Evolutionary conservation across 768 basidiomycete genomes (phyloP).

Genomic region (Trametes cingulata): DNA sequence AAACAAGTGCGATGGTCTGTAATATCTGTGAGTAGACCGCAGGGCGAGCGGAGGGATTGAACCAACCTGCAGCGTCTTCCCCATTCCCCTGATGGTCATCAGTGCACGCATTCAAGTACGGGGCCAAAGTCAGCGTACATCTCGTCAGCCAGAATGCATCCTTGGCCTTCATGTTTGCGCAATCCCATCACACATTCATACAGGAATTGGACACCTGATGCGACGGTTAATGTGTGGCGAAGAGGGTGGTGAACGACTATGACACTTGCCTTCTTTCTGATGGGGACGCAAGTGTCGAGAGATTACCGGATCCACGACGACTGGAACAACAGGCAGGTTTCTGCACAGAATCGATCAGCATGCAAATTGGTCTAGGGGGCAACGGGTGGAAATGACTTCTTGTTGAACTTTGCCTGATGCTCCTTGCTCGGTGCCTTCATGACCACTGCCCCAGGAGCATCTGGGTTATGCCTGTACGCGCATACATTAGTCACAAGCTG

Average conservation of each 20-base stretch:
- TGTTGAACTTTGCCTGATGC: slow-evolving; percentile 68
- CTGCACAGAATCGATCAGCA: slow-evolving; percentile 38
- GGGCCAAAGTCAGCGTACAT: slow-evolving; percentile 51
- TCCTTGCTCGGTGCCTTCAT: slow-evolving; percentile 78
- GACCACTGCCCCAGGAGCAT: slow-evolving; percentile 74
- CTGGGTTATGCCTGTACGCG: slow-evolving; percentile 68
- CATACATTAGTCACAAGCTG: not conserved
- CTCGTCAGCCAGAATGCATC: slow-evolving; percentile 96
- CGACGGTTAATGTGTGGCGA: not conserved
- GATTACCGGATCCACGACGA: slow-evolving; percentile 90
- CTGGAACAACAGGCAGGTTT: slow-evolving; percentile 64
- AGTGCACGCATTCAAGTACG: not conserved
- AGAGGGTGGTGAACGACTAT: not conserved
- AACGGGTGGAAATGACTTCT: slow-evolving; percentile 60
- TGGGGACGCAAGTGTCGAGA: slow-evolving; percentile 78
- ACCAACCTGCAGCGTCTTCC: slow-evolving; percentile 86
- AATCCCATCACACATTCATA: slow-evolving; percentile 97
- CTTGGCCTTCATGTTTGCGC: slow-evolving; percentile 86
- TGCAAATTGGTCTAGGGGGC: no score
- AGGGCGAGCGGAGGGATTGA: not conserved
- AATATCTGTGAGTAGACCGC: not conserved
- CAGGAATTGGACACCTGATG: slow-evolving; percentile 77
- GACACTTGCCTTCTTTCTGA: slow-evolving; percentile 75
- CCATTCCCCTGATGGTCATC: slow-evolving; percentile 72
- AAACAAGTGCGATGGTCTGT: slow-evolving; percentile 88